A percentile compares a stretch with the other conserved stretches of the same genome.
phyloP scores from a whole-genome alignment of 768 basidiomycete species.

The Rubroboletus satanas region DNA sequence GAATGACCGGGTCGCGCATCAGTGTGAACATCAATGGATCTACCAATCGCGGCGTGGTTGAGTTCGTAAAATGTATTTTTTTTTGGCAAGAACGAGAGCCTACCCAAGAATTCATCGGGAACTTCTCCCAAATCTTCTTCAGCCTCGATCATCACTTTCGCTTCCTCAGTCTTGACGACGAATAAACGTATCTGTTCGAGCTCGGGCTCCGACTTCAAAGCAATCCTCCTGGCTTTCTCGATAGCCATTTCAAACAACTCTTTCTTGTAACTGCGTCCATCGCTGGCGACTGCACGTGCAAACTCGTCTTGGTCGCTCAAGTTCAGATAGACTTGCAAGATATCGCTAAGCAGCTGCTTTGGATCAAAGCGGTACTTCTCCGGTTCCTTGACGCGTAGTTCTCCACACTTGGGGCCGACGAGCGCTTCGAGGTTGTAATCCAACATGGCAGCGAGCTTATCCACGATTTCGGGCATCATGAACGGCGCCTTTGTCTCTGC shows the following conservation, averaged over 20 bases:
- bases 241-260: conserved; percentile 80
- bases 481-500: conserved; percentile 89
- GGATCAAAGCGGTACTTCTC: conserved; percentile 91
- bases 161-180: conserved; percentile 78
- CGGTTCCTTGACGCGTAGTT: conserved; percentile 78
- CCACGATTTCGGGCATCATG: conserved; percentile 94
- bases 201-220: conserved; percentile 74
- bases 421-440: conserved; percentile 91
- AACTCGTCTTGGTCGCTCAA: conserved; percentile 78
- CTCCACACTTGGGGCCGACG: conserved; percentile 83
- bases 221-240: conserved; percentile 54
- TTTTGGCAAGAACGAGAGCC: conserved; percentile 21
- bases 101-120: conserved; percentile 94
- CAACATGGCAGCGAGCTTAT: conserved; percentile 92
- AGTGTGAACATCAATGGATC: conserved; percentile 88
- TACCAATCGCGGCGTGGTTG: conserved; percentile 26
- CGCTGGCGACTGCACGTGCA: conserved; percentile 82
- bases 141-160: conserved; percentile 72
- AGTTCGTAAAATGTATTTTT: background rate
- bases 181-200: conserved; percentile 67
- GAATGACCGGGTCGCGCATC: conserved; percentile 91
- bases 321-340: conserved; percentile 88
- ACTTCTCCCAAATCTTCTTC: conserved; percentile 91
- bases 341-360: conserved; percentile 73
- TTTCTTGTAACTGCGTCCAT: conserved; percentile 87